Conservation (phyloP, 495 filamentous ascomycete species). For the Trypethelium eluteriae region DNA sequence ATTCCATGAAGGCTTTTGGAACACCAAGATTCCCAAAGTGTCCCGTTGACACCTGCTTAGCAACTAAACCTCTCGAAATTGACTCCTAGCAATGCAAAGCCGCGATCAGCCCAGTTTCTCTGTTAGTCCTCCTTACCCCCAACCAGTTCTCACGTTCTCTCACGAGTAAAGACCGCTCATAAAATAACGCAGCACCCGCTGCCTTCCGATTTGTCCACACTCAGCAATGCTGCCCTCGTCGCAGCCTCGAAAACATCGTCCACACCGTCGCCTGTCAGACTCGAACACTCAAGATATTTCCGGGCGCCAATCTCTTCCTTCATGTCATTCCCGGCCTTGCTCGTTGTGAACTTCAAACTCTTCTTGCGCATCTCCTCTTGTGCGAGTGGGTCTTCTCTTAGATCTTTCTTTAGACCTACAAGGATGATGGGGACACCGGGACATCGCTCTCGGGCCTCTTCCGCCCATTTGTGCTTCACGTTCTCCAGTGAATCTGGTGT, state of each 20-base stretch:
- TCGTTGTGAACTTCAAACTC: slow-evolving; percentile 74
- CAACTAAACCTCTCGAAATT: neutral
- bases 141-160: neutral
- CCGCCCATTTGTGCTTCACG: slow-evolving; percentile 98
- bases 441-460: slow-evolving; percentile 91
- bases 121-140: no score
- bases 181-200: slow-evolving; percentile 85
- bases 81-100: slow-evolving; percentile 10
- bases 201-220: slow-evolving; percentile 79
- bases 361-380: slow-evolving; percentile 97
- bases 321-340: slow-evolving; percentile 69
- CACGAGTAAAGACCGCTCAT: slow-evolving; percentile 45
- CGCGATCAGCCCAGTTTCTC: neutral
- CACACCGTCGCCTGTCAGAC: slow-evolving; percentile 92
- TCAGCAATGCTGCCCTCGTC: slow-evolving; percentile 86
- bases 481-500: slow-evolving; percentile 96
- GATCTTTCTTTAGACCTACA: slow-evolving; percentile 95
- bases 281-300: slow-evolving; percentile 97
- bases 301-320: slow-evolving; percentile 80
- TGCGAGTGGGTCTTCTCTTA: slow-evolving; percentile 86
- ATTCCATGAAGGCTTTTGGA: neutral
- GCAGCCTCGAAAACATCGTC: slow-evolving; percentile 99
- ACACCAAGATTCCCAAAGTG: slow-evolving; percentile 1
- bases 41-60: neutral
- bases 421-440: slow-evolving; percentile 91